These are phyloP conservation scores for Podaxis sp. DNA, from an alignment of 768 basidiomycete genomes.

Conservation along the genomic window DNA sequence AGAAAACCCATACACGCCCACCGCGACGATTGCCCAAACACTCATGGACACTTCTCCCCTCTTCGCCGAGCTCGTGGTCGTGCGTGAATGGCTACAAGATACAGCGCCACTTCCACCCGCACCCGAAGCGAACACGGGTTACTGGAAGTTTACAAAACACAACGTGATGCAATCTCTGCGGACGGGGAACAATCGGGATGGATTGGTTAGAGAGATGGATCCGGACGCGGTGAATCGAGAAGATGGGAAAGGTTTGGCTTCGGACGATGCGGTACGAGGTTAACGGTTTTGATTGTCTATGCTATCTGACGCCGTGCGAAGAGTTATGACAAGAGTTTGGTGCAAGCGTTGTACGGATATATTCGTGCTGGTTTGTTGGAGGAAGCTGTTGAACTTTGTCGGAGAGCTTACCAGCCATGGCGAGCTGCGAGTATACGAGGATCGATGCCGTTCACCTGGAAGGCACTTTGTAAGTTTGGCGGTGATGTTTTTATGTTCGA, in stretches of 20 bases:
- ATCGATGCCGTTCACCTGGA: slow-evolving; percentile 76
- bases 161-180: slow-evolving; percentile 64
- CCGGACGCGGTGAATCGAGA: slow-evolving; percentile 73
- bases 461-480: slow-evolving; percentile 55
- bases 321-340: slow-evolving; percentile 79
- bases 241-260: slow-evolving; percentile 59
- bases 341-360: slow-evolving; percentile 77
- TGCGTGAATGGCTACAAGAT: slow-evolving; percentile 89
- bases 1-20: slow-evolving; percentile 82
- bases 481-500: not conserved
- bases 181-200: slow-evolving; percentile 47
- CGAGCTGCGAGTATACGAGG: slow-evolving; percentile 88
- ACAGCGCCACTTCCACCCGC: slow-evolving; percentile 59
- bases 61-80: slow-evolving; percentile 73
- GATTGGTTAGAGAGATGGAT: slow-evolving; percentile 69
- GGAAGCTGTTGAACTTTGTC: slow-evolving; percentile 80
- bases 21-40: slow-evolving; percentile 70
- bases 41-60: slow-evolving; percentile 67
- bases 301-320: slow-evolving; percentile 25
- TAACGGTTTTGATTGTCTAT: not conserved
- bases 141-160: slow-evolving; percentile 83
- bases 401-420: slow-evolving; percentile 88
- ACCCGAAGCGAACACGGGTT: slow-evolving; percentile 77
- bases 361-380: slow-evolving; percentile 85
- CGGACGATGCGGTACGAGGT: slow-evolving; percentile 72